phyloP scores from a whole-genome alignment of 176 grass and related monocot species.

The Echinochloa phyllopogon region DNA sequence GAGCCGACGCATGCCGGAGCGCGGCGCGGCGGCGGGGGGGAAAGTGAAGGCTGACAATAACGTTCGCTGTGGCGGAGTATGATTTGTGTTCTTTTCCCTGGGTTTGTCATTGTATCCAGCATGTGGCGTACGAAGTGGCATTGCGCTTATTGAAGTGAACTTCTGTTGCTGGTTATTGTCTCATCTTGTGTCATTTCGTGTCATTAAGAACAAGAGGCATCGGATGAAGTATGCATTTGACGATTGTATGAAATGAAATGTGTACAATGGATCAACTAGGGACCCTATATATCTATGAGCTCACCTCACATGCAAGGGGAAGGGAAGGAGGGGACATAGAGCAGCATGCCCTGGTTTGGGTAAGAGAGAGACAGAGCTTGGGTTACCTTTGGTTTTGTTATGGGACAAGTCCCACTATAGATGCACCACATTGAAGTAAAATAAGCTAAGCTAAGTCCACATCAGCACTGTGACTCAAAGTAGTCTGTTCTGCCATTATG shows the following conservation, averaged over 20 bases:
- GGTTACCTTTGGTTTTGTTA: not conserved
- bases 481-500: not conserved
- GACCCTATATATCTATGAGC: not conserved
- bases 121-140: slow-evolving; percentile 17
- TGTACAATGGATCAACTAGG: not conserved
- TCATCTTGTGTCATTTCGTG: not conserved
- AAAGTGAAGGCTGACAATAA: not conserved
- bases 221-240: not conserved
- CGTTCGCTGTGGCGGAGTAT: not conserved
- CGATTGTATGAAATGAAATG: not conserved
- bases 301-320: not conserved
- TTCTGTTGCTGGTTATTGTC: not conserved
- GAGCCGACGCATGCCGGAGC: not conserved
- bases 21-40: not conserved
- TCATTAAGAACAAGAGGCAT: not conserved
- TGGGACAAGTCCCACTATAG: not conserved
- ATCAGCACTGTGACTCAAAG: not conserved
- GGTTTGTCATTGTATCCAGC: slow-evolving; percentile 33
- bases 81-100: not conserved
- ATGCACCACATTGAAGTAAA: not conserved
- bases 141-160: not conserved
- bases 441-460: slow-evolving; percentile 3
- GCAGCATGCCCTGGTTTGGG: not conserved
- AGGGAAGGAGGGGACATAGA: not conserved
- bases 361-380: not conserved